phyloP scores from a whole-genome alignment of 108 stramenopile species.

The Skeletonema marinoi region DNA sequence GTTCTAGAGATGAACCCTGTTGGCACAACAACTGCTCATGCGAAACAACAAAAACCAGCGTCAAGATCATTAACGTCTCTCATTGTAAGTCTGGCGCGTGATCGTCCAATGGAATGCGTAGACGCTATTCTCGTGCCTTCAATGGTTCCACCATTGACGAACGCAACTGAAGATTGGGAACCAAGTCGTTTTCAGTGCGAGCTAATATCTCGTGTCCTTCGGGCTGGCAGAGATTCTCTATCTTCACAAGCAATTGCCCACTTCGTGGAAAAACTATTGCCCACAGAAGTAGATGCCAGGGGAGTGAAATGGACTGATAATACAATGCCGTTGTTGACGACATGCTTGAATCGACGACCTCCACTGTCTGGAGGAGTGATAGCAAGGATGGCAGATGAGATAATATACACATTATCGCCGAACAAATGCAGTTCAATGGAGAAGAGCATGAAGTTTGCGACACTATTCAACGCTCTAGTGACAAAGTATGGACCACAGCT shows the following conservation, averaged over 20 bases:
- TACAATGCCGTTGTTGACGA: slow-evolving; percentile 31
- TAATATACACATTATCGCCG: background rate
- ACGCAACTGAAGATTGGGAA: background rate
- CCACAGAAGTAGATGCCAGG: background rate
- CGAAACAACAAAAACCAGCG: slow-evolving; percentile 26
- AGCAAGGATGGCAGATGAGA: slow-evolving; percentile 17
- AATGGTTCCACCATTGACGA: background rate
- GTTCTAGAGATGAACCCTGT: slow-evolving; percentile 29
- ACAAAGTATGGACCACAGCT: slow-evolving; percentile 34
- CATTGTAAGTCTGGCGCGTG: slow-evolving; percentile 20
- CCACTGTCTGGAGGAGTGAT: slow-evolving; percentile 12
- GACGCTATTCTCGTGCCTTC: slow-evolving; percentile 20
- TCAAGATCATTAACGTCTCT: slow-evolving; percentile 26
- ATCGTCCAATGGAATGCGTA: slow-evolving; percentile 40
- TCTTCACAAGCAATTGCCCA: slow-evolving; percentile 27
- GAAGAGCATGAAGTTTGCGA: slow-evolving; percentile 40
- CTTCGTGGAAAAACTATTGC: slow-evolving; percentile 11
- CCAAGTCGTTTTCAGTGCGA: slow-evolving; percentile 46
- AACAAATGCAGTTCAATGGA: slow-evolving; percentile 10
- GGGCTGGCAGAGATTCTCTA: slow-evolving; percentile 24
- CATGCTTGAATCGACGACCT: slow-evolving; percentile 40
- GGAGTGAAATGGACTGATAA: slow-evolving; percentile 41
- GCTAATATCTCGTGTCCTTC: slow-evolving; percentile 28
- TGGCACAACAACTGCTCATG: background rate
- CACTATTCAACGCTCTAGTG: slow-evolving; percentile 31